Percentiles rank a stretch among this genome's conserved stretches.
phyloP scores from a whole-genome alignment of 148 eudicot genomes.

The Chenopodium formosanum region DNA sequence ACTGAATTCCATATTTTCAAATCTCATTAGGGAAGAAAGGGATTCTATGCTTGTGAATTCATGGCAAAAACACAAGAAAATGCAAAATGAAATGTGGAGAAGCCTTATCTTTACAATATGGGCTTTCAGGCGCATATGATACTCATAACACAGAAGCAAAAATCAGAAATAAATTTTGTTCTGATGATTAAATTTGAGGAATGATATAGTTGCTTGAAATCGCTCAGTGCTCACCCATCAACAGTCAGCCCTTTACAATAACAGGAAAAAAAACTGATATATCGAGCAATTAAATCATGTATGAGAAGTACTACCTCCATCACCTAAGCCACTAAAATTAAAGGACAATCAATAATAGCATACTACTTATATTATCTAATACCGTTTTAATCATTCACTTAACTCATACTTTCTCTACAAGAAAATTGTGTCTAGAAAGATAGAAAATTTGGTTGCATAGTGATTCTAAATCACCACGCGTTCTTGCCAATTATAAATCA shows the following conservation, averaged over 20 bases:
- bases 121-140: neutral
- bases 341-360: neutral
- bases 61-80: neutral
- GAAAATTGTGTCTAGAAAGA: neutral
- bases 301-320: neutral
- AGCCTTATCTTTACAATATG: neutral
- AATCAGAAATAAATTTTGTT: neutral
- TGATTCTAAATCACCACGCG: neutral
- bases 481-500: neutral
- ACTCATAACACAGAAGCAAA: neutral
- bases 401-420: neutral
- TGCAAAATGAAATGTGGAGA: neutral
- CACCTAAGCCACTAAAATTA: neutral
- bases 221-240: neutral
- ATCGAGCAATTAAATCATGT: neutral
- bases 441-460: neutral
- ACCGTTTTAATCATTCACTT: neutral
- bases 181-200: neutral
- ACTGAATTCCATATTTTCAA: constrained; percentile 41
- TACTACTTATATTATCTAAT: neutral
- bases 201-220: neutral
- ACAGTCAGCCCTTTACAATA: neutral
- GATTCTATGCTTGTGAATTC: neutral
- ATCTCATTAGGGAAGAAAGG: constrained; percentile 14
- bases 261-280: neutral